Percentiles rank a stretch among this genome's conserved stretches.
Conservation (phyloP, 208 protist species). For the Crithidia fasciculata region DNA sequence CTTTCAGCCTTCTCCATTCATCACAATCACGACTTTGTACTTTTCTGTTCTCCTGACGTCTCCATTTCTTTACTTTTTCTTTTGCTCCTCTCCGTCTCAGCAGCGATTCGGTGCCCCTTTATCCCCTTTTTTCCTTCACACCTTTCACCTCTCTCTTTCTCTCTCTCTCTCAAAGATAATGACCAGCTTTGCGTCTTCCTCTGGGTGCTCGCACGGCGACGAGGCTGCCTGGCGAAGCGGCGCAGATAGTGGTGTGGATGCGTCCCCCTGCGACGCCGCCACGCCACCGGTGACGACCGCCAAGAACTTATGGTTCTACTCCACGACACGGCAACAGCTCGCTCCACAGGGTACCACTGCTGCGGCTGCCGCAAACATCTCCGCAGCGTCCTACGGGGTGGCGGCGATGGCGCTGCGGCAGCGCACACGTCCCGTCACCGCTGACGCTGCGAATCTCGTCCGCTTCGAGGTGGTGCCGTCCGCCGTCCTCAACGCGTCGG, state of each 20-base stretch:
- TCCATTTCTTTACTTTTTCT: no score
- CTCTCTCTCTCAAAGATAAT: not conserved
- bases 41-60: no score
- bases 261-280: not conserved
- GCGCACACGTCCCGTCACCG: not conserved
- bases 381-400: slow-evolving; percentile 4
- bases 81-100: no score
- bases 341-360: not conserved
- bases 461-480: slow-evolving; percentile 20
- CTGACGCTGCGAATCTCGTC: not conserved
- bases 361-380: no score
- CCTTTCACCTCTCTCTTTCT: no score
- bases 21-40: no score
- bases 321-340: slow-evolving; percentile 7
- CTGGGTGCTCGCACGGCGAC: slow-evolving; percentile 2
- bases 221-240: not conserved
- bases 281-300: no score
- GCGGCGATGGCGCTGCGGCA: slow-evolving; percentile 11
- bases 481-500: not conserved
- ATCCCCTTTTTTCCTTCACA: not conserved
- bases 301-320: slow-evolving; percentile 15
- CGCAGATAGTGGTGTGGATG: not conserved
- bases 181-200: slow-evolving; percentile 13
- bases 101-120: no score
- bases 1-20: no score